Evolutionary conservation across 345 rosid species (phyloP), one percentile per base, ranked within the genome.

Genomic region (Salix udensis): DNA sequence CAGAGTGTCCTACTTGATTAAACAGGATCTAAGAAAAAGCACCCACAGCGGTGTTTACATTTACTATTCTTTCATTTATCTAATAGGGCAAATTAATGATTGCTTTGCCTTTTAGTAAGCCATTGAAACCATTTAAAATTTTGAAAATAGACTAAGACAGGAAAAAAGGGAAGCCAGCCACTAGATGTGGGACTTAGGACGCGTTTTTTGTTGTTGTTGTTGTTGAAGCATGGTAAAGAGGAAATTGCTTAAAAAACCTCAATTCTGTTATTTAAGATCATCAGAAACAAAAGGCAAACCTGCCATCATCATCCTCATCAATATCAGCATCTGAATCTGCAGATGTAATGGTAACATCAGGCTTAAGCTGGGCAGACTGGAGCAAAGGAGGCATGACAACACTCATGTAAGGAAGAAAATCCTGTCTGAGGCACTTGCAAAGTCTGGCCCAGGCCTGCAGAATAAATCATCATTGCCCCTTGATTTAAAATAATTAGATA

Each of bases 351-450:
- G 97, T 93, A 62, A 96, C 99, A 85, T 96, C 98, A 42, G 99
- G 98, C 85, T 96, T 92, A 67, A 96, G 94, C 77, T 96, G 97
- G 78, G 99, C 97, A 85, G 99, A 96, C 80, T 81, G 96, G 24
- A 96, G 96, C 82, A 96, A 81, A 72, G 97, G 95, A 37, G 99
- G 99, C 98, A 96, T 96, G 73, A 96, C 99, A 81, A 92, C 92
- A 55, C 83, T 87, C 99, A 96, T 92, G 78, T 96, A 96, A 30
- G 99, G 99, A 77, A 93, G 92, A 83, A 96, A 96, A 82, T 96
- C 99, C 83, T 92, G 97, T 60, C 98, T 98, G 75, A 96, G 83
- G 82, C 99, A 96, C 81, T 93, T 93, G 93, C 99, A 96, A 60
- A 96, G 97, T 76, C 99, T 91, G 68, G 98, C 99, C 99, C 99